phyloP scores from a whole-genome alignment of 371 early-diverging fungal genomes.

The Mortierella sp. region DNA sequence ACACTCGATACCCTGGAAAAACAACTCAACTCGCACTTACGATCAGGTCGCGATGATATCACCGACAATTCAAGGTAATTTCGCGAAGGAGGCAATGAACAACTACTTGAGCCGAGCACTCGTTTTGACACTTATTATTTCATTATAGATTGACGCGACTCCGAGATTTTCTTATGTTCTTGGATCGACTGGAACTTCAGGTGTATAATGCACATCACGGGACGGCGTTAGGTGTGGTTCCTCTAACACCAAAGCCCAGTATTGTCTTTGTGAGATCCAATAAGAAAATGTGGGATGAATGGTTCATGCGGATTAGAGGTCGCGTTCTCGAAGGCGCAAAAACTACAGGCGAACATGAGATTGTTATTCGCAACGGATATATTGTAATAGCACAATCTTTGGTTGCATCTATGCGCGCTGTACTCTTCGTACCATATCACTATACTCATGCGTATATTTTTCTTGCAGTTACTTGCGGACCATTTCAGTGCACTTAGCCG shows the following conservation, averaged over 20 bases:
- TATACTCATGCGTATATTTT: neutral
- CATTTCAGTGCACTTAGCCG: constrained; percentile 31
- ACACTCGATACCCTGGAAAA: constrained; percentile 81
- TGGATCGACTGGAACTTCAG: constrained; percentile 83
- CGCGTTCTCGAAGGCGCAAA: constrained; percentile 63
- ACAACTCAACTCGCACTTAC: constrained; percentile 59
- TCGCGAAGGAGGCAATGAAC: neutral
- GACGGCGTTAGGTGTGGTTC: constrained; percentile 65
- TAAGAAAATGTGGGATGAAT: constrained; percentile 80
- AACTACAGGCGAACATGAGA: constrained; percentile 56
- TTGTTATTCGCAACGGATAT: constrained; percentile 61
- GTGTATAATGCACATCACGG: constrained; percentile 78
- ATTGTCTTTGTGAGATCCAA: constrained; percentile 81
- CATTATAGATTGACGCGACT: constrained; percentile 29
- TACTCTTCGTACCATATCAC: neutral
- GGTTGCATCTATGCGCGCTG: neutral
- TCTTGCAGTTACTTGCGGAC: constrained; percentile 34
- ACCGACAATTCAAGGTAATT: constrained; percentile 10
- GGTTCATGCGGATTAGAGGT: constrained; percentile 75
- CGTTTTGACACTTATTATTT: neutral
- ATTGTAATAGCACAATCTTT: constrained; percentile 37
- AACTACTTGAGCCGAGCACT: neutral
- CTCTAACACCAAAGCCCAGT: constrained; percentile 75
- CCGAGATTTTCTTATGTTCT: constrained; percentile 64
- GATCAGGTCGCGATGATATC: neutral